Evolutionary conservation across 306 rosid species (phyloP), one percentile per base, ranked within the genome.

Genomic region (Abrus precatorius): DNA sequence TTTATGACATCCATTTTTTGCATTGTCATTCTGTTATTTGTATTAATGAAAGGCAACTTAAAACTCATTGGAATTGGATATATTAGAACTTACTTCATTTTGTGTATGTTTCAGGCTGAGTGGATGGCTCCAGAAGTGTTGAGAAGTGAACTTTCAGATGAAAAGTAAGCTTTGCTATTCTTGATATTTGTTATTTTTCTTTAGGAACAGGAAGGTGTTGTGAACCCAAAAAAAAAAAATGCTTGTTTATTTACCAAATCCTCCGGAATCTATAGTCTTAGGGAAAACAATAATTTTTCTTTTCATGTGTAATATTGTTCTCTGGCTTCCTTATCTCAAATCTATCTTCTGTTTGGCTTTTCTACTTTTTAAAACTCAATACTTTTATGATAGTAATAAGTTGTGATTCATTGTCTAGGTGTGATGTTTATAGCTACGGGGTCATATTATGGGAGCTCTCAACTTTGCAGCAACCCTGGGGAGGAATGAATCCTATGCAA

Each of bases 121-220:
- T 96, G 98, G 99, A 96, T 96, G 99, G 99, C 99, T 78, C 99
- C 99, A 5, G 99, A 96, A 89, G 99, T 96, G 56, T 85, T 96
- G 79, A 85, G 99, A 85, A 96, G 93, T 68, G 99, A 96, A 87
- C 99, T 94, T 79, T 91, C 98, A 40, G 84, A 96, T 87, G 99
- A 96, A 84, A 96, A 96, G 99, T 96, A 89, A 84, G 89, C 67
- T 72, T 67, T 67, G 40, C 53, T 70, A 47, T 52, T 79, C 44
- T 60, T 14, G 29, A 29, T 79, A 52, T 12, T 85, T 56, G 57
- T 83, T 75, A 40, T 45, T 50, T 78, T 77, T 6, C 54, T 30
- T 7, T 36, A 14, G 49, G 80, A 52, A 61, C 30, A 50, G 60
- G 13, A 3, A 59, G 56, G 9, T 72, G 30, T 29, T 28, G 14